These are phyloP conservation scores for Stromatinia cepivora DNA, from an alignment of 2,329 filamentous ascomycete genomes.

Conservation along the genomic window DNA sequence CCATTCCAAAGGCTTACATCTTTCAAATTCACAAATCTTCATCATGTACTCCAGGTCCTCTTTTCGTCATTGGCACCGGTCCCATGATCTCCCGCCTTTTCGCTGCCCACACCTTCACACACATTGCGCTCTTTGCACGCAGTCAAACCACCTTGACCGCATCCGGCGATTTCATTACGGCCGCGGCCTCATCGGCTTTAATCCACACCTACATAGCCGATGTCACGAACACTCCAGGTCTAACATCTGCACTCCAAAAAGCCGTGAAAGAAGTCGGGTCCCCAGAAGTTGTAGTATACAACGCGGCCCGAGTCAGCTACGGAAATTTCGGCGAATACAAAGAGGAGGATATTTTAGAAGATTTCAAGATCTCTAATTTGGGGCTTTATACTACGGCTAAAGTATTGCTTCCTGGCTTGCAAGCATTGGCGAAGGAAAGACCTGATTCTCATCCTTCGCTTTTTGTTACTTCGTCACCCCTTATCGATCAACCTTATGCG, in stretches of 20 bases:
- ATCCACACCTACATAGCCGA: slow-evolving; percentile 15
- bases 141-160: neutral
- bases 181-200: slow-evolving; percentile 34
- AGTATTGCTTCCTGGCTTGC: slow-evolving; percentile 9
- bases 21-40: neutral
- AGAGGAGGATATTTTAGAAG: slow-evolving; percentile 49
- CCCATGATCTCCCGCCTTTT: slow-evolving; percentile 22
- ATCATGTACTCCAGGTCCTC: slow-evolving; percentile 21
- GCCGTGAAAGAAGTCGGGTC: slow-evolving; percentile 45
- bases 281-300: slow-evolving; percentile 48
- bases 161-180: slow-evolving; percentile 38
- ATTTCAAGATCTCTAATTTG: slow-evolving; percentile 52
- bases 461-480: slow-evolving; percentile 15
- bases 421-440: neutral
- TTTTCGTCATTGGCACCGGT: slow-evolving; percentile 20
- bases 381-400: slow-evolving; percentile 46
- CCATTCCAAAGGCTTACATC: neutral
- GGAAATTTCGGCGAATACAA: slow-evolving; percentile 46
- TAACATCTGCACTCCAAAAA: slow-evolving; percentile 45
- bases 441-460: slow-evolving; percentile 14
- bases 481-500: slow-evolving; percentile 45
- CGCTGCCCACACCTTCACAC: neutral
- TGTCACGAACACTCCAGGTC: slow-evolving; percentile 29
- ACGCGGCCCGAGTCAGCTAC: slow-evolving; percentile 51
- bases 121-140: slow-evolving; percentile 19